Evolutionary conservation across 1,284 basidiomycete genomes (phyloP), one percentile per base, ranked within the genome.

Genomic region (Rhodotorula glutinis): DNA sequence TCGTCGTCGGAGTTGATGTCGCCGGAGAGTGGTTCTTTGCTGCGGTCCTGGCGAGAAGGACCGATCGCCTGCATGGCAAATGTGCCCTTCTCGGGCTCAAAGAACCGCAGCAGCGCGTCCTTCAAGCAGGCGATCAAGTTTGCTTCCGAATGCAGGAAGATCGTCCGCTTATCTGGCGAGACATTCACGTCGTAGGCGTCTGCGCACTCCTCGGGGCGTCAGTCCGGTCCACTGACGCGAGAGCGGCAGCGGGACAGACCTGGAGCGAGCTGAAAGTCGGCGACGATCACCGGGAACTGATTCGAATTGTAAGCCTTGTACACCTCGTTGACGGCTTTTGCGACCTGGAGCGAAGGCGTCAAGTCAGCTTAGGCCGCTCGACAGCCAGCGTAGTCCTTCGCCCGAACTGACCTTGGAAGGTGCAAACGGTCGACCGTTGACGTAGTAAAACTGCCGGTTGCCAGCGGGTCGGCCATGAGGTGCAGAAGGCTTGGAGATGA

Each of bases 181-280:
- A 98, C 90, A 75, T 98, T 99, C 77, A 98, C 87, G 76, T 99
- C 96, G 75, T 90, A 92, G 1, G 87, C 83, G 68, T 89, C 91
- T 92, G 55, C 8, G 33, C 29, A 14, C 11, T 38, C 38, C 9
- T 11, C 27, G n/a, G n/a, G 27, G 52, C 1, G 1, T 29, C 27
- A 16, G 7, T 0, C 10, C n/a, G 21, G 23, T 9, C 21, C 47
- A 25, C 3, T 49, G 21, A 25, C 19, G 47, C 47, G 55, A 38
- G 19, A 19, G 21, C 2, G 40, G 4, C 21, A 16, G 10, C 40
- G 10, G 57, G 3, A 69, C 79, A 33, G 66, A 90, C 90, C 83
- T 9, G 87, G 86, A 0, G 91, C 90, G 9, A 97, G 78, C 29
- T 86, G 80, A 71, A 98, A 88, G 78, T 97, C 87, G 1, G 90